phyloP scores from a whole-genome alignment of 306 rosid genomes.

The Quercus dentata region DNA sequence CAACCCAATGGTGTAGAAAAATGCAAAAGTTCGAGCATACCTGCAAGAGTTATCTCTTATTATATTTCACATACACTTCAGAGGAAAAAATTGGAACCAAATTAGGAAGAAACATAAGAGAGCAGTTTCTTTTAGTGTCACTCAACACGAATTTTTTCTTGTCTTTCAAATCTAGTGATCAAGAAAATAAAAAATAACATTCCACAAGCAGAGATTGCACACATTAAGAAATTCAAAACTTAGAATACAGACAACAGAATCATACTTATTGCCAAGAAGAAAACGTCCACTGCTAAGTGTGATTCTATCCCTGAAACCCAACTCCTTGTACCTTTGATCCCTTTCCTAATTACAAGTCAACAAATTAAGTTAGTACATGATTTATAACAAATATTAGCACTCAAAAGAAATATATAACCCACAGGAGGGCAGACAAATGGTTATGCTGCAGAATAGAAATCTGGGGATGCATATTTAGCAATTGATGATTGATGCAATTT shows the following conservation, averaged over 20 bases:
- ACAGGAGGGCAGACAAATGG: neutral
- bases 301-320: conserved; percentile 97
- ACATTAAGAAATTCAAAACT: neutral
- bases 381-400: neutral
- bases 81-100: neutral
- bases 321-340: conserved; percentile 97
- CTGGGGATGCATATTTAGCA: neutral
- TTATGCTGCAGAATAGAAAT: neutral
- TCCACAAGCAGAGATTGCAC: conserved; percentile 10
- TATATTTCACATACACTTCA: neutral
- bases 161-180: neutral
- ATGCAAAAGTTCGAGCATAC: conserved; percentile 91
- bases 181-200: neutral
- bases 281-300: conserved; percentile 99
- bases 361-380: conserved; percentile 14
- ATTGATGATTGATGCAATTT: no score
- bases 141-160: neutral
- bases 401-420: neutral
- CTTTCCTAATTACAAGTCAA: conserved; percentile 59
- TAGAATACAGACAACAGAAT: conserved; percentile 13
- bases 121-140: neutral
- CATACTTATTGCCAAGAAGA: conserved; percentile 99
- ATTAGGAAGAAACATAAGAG: neutral
- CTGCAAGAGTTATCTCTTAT: conserved; percentile 37
- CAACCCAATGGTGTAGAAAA: conserved; percentile 93